Percentiles rank a stretch among this genome's conserved stretches.
phyloP scores from a whole-genome alignment of 306 rosid genomes.

The Glycine latifolia region DNA sequence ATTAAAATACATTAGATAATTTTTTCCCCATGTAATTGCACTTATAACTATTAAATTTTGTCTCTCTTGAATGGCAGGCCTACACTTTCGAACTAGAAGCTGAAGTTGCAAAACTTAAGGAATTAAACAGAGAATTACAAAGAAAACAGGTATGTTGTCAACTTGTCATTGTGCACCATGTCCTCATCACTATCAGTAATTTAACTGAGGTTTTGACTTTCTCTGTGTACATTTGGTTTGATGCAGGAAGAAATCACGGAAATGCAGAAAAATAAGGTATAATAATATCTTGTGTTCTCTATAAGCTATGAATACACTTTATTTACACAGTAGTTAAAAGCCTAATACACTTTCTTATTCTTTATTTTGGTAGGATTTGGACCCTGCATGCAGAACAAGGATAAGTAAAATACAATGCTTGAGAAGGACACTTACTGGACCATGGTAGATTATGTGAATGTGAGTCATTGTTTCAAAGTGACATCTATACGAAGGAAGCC shows the following conservation, averaged over 20 bases:
- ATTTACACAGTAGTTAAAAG: constrained; percentile 12
- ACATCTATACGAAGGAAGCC: constrained; percentile 38
- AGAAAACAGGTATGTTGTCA: constrained; percentile 67
- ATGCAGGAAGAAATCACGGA: constrained; percentile 75
- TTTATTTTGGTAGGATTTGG: constrained; percentile 59
- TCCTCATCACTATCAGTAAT: not conserved
- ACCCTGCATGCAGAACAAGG: constrained; percentile 48
- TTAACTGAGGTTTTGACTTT: too few species aligned
- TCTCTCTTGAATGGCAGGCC: constrained; percentile 66
- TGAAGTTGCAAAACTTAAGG: constrained; percentile 83
- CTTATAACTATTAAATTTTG: constrained; percentile 30
- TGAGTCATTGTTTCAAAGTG: constrained; percentile 34
- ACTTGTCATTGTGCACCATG: not conserved
- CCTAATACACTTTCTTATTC: not conserved
- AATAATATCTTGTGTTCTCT: not conserved
- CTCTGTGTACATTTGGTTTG: constrained; percentile 22
- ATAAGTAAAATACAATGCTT: constrained; percentile 68
- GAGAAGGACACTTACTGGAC: constrained; percentile 91
- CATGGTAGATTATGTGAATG: constrained; percentile 63
- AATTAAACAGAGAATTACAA: constrained; percentile 74
- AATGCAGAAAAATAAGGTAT: constrained; percentile 77
- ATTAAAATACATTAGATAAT: not conserved
- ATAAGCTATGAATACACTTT: not conserved
- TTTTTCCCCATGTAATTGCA: not conserved
- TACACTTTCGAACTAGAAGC: constrained; percentile 92